A percentile compares a stretch with the other conserved stretches of the same genome.
Evolutionary conservation across 1,284 basidiomycete species (phyloP).

Genomic region (Neonothopanus nambi): DNA sequence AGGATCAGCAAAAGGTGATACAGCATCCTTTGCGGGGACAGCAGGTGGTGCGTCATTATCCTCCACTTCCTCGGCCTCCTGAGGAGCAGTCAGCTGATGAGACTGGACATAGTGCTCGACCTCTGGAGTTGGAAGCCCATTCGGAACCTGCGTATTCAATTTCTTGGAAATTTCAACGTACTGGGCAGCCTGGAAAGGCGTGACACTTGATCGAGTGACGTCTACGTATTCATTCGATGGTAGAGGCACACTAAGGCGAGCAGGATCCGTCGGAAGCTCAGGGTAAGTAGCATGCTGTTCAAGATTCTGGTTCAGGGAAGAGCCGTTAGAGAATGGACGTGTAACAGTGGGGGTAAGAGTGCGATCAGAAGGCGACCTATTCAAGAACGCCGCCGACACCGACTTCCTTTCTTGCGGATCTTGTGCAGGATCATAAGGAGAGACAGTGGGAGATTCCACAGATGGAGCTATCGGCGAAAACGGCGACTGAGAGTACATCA

Average conservation of each 20-base stretch:
- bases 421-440: not conserved
- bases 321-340: slow-evolving; percentile 4
- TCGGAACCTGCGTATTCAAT: slow-evolving; percentile 46
- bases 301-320: slow-evolving; percentile 17
- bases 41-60: slow-evolving; percentile 14
- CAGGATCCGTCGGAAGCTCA: slow-evolving; percentile 3
- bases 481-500: slow-evolving; percentile 23
- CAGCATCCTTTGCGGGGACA: not conserved
- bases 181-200: slow-evolving; percentile 71
- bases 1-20: slow-evolving; percentile 36
- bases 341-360: too few relatives aligned
- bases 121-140: slow-evolving; percentile 35
- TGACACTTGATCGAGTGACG: slow-evolving; percentile 63
- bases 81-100: slow-evolving; percentile 7
- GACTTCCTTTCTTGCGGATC: too few relatives aligned
- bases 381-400: not conserved
- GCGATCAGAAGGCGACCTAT: not conserved
- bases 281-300: not conserved
- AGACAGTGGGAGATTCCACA: not conserved
- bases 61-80: too few relatives aligned
- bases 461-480: slow-evolving; percentile 25
- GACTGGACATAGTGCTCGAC: slow-evolving; percentile 28
- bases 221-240: slow-evolving; percentile 54
- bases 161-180: slow-evolving; percentile 67
- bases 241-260: slow-evolving; percentile 21